Evolutionary conservation across 2,329 filamentous ascomycete species (phyloP).

Genomic region (Epichloe sp.): DNA sequence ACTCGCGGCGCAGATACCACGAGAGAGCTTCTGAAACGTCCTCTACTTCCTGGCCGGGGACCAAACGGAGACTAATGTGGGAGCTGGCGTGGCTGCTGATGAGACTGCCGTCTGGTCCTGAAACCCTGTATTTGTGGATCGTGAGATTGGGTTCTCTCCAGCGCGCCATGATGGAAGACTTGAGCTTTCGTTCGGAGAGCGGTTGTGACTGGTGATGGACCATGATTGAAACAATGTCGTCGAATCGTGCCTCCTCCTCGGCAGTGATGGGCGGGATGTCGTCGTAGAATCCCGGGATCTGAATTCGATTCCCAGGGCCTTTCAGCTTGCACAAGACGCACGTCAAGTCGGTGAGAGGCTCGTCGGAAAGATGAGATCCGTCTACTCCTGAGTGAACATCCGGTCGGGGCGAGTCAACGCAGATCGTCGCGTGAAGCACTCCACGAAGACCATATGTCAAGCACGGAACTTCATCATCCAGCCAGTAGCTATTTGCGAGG

Average conservation of each 20-base stretch:
- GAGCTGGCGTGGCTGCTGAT: conserved; percentile 85
- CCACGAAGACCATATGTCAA: conserved; percentile 88
- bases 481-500: conserved; percentile 95
- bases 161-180: conserved; percentile 74
- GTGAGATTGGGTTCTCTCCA: conserved; percentile 95
- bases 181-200: conserved; percentile 53
- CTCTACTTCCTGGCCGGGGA: conserved; percentile 82
- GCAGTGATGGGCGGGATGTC: conserved; percentile 61
- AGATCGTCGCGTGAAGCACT: conserved; percentile 84
- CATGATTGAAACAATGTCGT: conserved; percentile 69
- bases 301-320: conserved; percentile 64
- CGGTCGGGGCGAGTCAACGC: conserved; percentile 72
- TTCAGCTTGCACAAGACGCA: conserved; percentile 72
- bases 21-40: conserved; percentile 57
- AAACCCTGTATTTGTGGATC: conserved; percentile 85
- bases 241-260: conserved; percentile 68
- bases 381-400: conserved; percentile 97
- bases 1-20: conserved; percentile 56
- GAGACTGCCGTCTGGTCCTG: conserved; percentile 80
- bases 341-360: conserved; percentile 84
- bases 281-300: conserved; percentile 82
- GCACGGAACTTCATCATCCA: conserved; percentile 90
- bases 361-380: conserved; percentile 77
- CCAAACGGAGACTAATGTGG: conserved; percentile 77
- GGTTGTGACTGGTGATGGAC: conserved; percentile 54